Evolutionary conservation across 345 rosid species (phyloP), one percentile per base, ranked within the genome.

Genomic region (Hibiscus trionum): DNA sequence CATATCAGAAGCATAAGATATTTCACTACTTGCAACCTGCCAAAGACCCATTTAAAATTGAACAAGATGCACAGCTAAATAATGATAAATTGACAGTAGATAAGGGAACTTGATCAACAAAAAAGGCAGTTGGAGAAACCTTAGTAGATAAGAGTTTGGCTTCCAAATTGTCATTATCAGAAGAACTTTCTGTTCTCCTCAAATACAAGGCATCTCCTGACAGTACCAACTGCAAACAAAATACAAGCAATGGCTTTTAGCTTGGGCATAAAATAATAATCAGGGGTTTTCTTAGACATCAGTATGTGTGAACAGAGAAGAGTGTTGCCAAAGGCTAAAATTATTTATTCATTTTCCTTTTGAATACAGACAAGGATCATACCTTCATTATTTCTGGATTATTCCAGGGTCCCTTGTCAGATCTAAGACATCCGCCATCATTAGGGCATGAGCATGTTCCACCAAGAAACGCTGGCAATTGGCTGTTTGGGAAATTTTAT

Each of bases 391-490:
- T 86, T 71, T 86, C 91, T 11, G 85, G 84, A 76, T 91, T 90
- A 72, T 85, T 95, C 99, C 99, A 95, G 11, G 97, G 97, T 63
- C 99, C 99, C 75, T 89, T 95, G 74, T 88, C 86, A 31, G 91
- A 89, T 80, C 83, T 81, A 74, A 91, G 83, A 73, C 99, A 95
- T 49, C 97, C 93, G 17, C 97, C 99, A 71, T 86, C 90, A 78
- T 85, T 79, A 39, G 81, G 83, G 81, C 99, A 95, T 0, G 84
- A 79, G 79, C 97, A 91, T 50, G 79, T 86, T 82, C 99, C 99
- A 47, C 99, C 99, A 50, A 94, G 96, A 88, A 91, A 91, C 59
- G 86, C 87, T 24, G 99, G 99, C 82, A 95, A 84, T 90, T 95
- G 97, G 78, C 99, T 94, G 92, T 67, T 68, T 71, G 53, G 31